Percentiles rank a stretch among this genome's conserved stretches.
phyloP scores from a whole-genome alignment of 768 basidiomycete species.

The Pleurotus djamor region DNA sequence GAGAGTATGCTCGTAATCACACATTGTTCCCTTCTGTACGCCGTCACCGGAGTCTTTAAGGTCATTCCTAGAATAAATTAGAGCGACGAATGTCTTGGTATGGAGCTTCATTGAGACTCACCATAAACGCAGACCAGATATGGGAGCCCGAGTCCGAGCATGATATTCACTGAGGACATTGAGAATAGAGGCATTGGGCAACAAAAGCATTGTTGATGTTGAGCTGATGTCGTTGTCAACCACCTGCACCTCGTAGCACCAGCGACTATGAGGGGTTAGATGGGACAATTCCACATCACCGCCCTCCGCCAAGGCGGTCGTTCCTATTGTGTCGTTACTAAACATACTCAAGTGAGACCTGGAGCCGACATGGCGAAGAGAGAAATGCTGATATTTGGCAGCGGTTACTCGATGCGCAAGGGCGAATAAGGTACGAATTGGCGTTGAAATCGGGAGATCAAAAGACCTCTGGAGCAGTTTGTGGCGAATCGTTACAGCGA shows the following conservation, averaged over 20 bases:
- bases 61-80: slow-evolving; percentile 11
- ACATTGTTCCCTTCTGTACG: background rate
- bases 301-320: slow-evolving; percentile 11
- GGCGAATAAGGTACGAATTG: slow-evolving; percentile 16
- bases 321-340: slow-evolving; percentile 4
- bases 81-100: background rate
- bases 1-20: background rate
- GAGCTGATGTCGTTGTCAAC: background rate
- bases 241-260: slow-evolving; percentile 10
- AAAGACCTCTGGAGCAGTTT: slow-evolving; percentile 9
- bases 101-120: background rate
- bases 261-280: slow-evolving; percentile 10
- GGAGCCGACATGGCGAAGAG: slow-evolving; percentile 7
- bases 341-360: slow-evolving; percentile 11
- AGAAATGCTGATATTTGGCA: slow-evolving; percentile 14
- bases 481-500: slow-evolving; percentile 13
- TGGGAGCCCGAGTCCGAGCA: background rate
- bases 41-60: slow-evolving; percentile 14
- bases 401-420: slow-evolving; percentile 20
- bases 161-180: slow-evolving; percentile 15
- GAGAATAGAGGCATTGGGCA: slow-evolving; percentile 14
- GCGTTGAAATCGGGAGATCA: slow-evolving; percentile 11
- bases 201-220: slow-evolving; percentile 10
- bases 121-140: slow-evolving; percentile 18
- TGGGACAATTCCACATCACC: slow-evolving; percentile 13